Conservation (phyloP, 2,329 filamentous ascomycete species). For the Lachnellula suecica region DNA sequence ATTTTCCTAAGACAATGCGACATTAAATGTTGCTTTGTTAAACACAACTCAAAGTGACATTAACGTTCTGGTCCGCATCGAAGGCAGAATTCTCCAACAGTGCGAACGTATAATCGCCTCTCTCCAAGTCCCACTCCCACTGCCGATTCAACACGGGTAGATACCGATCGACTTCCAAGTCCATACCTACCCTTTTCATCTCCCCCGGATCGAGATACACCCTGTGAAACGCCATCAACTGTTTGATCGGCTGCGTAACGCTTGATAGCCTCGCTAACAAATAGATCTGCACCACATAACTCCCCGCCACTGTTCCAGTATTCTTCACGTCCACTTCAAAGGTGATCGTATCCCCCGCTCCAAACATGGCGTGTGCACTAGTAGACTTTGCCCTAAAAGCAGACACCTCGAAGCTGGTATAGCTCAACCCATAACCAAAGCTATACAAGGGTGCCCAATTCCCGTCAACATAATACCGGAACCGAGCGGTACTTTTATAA, state of each 20-base stretch:
- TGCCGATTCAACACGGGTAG: conserved; percentile 41
- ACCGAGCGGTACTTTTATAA: conserved; percentile 32
- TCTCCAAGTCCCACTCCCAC: conserved; percentile 44
- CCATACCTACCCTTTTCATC: conserved; percentile 32
- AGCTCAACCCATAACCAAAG: conserved; percentile 38
- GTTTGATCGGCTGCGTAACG: conserved; percentile 41
- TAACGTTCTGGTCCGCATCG: conserved; percentile 33
- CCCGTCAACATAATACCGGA: conserved; percentile 32
- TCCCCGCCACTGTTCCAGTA: conserved; percentile 56
- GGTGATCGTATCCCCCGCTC: conserved; percentile 29
- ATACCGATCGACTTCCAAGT: conserved; percentile 42
- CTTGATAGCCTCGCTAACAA: conserved; percentile 38
- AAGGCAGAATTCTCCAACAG: conserved; percentile 41
- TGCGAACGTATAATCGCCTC: conserved; percentile 41
- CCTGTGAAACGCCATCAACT: conserved; percentile 42
- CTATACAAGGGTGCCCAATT: conserved; percentile 28
- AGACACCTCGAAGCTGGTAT: conserved; percentile 32
- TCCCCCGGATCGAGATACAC: conserved; percentile 38
- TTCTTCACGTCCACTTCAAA: conserved; percentile 60
- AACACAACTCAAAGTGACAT: conserved; percentile 39
- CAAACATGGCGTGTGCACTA: conserved; percentile 9
- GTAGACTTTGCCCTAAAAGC: conserved; percentile 26
- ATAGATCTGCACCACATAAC: conserved; percentile 61
- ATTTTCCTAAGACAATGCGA: no score
- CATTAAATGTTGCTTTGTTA: no score